Percentiles rank a stretch among this genome's conserved stretches.
phyloP scores from a whole-genome alignment of 345 rosid species.

The Syzygium oleosum region DNA sequence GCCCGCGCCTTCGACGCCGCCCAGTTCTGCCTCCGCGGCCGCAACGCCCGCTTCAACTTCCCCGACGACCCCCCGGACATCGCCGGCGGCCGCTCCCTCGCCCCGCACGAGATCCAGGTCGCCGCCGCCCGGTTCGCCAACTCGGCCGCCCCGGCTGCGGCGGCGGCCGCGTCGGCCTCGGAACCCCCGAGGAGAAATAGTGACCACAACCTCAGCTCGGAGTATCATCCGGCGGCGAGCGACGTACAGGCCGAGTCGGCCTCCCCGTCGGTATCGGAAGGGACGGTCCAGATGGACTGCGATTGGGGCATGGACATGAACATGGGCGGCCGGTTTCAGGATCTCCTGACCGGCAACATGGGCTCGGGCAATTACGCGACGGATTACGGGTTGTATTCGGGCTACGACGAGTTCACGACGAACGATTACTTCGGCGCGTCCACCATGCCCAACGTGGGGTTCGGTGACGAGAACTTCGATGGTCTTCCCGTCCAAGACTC shows the following conservation, averaged over 20 bases:
- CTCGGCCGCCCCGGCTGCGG: slow-evolving; percentile 8
- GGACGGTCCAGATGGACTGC: slow-evolving; percentile 21
- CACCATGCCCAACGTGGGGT: slow-evolving; percentile 1
- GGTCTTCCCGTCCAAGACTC: slow-evolving; percentile 18
- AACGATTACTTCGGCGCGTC: slow-evolving; percentile 25
- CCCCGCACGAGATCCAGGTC: slow-evolving; percentile 44
- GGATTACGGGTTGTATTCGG: slow-evolving; percentile 45
- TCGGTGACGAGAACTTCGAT: slow-evolving; percentile 28
- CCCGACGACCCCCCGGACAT: slow-evolving; percentile 63
- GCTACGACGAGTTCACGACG: slow-evolving; percentile 34
- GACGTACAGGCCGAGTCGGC: slow-evolving; percentile 29
- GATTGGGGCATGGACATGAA: slow-evolving; percentile 12
- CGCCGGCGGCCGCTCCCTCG: slow-evolving; percentile 34
- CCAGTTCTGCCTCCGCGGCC: slow-evolving; percentile 65
- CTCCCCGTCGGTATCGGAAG: slow-evolving; percentile 27
- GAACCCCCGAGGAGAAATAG: background rate
- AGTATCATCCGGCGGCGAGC: background rate
- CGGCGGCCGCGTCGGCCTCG: background rate
- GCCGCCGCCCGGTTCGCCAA: slow-evolving; percentile 59
- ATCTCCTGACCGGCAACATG: slow-evolving; percentile 5
- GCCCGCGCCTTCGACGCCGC: slow-evolving; percentile 91
- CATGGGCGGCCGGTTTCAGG: slow-evolving; percentile 12
- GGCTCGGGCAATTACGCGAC: slow-evolving; percentile 15
- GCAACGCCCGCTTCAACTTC: slow-evolving; percentile 51
- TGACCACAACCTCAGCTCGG: background rate